Percentiles rank a stretch among this genome's conserved stretches.
Evolutionary conservation across 257 asterid species (phyloP).

Genomic region (Solanum pimpinellifolium): DNA sequence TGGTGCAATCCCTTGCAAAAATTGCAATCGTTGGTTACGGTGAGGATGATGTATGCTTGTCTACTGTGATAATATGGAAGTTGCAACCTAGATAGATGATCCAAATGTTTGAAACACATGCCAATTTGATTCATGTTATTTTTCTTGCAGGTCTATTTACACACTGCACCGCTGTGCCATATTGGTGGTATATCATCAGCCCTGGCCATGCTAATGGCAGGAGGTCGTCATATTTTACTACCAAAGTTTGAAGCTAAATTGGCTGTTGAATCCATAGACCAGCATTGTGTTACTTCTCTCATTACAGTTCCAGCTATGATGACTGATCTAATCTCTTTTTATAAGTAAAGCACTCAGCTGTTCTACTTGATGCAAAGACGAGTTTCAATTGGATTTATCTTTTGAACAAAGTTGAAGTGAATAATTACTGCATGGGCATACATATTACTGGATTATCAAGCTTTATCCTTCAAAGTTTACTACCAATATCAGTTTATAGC

Average conservation of each 20-base stretch:
- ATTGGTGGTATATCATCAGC: conserved; percentile 96
- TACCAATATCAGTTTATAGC: background rate
- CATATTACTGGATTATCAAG: background rate
- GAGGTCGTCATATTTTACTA: conserved; percentile 65
- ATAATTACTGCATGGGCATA: background rate
- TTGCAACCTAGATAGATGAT: background rate
- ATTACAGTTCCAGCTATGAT: conserved; percentile 89
- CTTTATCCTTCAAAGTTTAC: background rate
- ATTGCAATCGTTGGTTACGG: conserved; percentile 61
- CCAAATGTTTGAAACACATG: background rate
- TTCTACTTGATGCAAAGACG: background rate
- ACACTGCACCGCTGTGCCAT: conserved; percentile 85
- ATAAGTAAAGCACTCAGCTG: conserved; percentile 20
- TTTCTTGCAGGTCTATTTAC: conserved; percentile 55
- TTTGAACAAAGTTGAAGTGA: background rate
- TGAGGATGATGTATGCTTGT: conserved; percentile 63
- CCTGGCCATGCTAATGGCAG: conserved; percentile 76
- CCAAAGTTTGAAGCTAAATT: conserved; percentile 60
- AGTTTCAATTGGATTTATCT: background rate
- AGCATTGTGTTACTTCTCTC: conserved; percentile 51
- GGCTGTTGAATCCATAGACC: conserved; percentile 50
- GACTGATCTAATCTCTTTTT: conserved; percentile 65
- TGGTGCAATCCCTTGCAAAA: conserved; percentile 84
- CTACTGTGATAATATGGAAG: background rate
- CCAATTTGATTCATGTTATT: background rate